phyloP scores from a whole-genome alignment of 2,329 filamentous ascomycete species.

The Helotiales sp. region DNA sequence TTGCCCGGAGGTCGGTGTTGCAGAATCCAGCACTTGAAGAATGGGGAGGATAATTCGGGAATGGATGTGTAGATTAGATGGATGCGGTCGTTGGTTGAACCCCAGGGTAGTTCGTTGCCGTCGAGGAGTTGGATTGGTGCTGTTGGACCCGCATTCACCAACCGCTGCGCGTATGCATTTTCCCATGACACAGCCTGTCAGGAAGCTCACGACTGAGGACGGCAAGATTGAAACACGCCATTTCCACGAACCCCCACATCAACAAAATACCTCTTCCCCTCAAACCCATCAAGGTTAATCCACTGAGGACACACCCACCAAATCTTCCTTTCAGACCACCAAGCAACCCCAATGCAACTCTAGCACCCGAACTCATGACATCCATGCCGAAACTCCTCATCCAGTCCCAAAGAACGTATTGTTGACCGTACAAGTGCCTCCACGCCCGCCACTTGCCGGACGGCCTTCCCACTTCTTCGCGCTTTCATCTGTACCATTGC shows the following conservation, averaged over 20 bases:
- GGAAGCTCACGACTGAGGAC: too few species aligned
- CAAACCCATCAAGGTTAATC: slow-evolving; percentile 61
- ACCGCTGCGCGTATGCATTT: not conserved
- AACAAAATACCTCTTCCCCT: slow-evolving; percentile 52
- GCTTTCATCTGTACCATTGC: not conserved
- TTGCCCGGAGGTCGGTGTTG: slow-evolving; percentile 55
- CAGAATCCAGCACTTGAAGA: slow-evolving; percentile 63
- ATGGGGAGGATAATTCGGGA: slow-evolving; percentile 49
- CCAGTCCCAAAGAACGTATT: slow-evolving; percentile 56
- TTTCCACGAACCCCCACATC: slow-evolving; percentile 69
- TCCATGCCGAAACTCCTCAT: slow-evolving; percentile 54
- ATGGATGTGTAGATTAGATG: slow-evolving; percentile 56
- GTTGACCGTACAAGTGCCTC: slow-evolving; percentile 56
- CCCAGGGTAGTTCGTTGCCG: slow-evolving; percentile 50
- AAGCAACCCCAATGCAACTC: slow-evolving; percentile 12
- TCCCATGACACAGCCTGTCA: too few species aligned
- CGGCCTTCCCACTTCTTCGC: slow-evolving; percentile 9
- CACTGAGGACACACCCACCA: slow-evolving; percentile 55
- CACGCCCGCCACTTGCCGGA: slow-evolving; percentile 24
- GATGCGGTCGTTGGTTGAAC: slow-evolving; percentile 51
- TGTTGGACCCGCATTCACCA: slow-evolving; percentile 46
- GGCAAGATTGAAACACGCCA: slow-evolving; percentile 44
- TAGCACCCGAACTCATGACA: slow-evolving; percentile 55
- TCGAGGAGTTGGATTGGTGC: slow-evolving; percentile 58
- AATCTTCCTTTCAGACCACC: slow-evolving; percentile 14